Conservation (phyloP, 768 basidiomycete genomes). For the Pisolithus albus region DNA sequence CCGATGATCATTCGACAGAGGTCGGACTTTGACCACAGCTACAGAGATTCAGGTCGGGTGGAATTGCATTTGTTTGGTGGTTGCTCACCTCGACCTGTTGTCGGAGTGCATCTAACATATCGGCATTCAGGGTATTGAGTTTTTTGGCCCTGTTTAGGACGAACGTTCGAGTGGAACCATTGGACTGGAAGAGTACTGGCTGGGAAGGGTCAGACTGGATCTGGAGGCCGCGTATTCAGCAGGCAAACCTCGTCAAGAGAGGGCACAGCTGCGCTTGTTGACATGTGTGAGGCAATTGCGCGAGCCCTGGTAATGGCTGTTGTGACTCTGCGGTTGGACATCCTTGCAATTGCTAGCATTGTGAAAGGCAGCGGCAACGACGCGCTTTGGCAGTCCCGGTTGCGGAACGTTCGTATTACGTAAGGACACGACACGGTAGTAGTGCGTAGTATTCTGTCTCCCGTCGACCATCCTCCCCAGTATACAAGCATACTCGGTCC, state of each 20-base stretch:
- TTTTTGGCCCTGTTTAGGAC: constrained; percentile 74
- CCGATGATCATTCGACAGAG: constrained; percentile 70
- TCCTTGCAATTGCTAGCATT: constrained; percentile 27
- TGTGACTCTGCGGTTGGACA: constrained; percentile 21
- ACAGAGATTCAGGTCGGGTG: constrained; percentile 6
- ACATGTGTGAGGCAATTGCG: constrained; percentile 31
- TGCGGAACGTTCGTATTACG: constrained; percentile 4
- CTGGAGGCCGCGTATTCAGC: neutral
- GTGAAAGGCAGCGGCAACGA: constrained; percentile 3
- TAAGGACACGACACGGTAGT: constrained; percentile 1
- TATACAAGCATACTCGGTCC: too few species aligned
- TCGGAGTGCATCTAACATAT: constrained; percentile 68
- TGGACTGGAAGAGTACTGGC: constrained; percentile 66
- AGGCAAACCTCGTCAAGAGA: constrained; percentile 20
- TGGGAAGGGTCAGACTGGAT: constrained; percentile 16
- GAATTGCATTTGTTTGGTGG: neutral
- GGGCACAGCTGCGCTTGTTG: constrained; percentile 13
- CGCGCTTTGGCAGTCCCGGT: neutral
- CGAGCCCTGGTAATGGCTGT: constrained; percentile 25
- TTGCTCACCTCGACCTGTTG: constrained; percentile 67
- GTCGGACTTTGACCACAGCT: constrained; percentile 74
- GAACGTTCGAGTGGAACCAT: constrained; percentile 56
- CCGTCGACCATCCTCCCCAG: too few species aligned
- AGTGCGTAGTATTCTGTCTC: too few species aligned
- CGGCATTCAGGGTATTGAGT: constrained; percentile 74